phyloP scores from a whole-genome alignment of 768 basidiomycete genomes.

The Leccinum subgranulosum region DNA sequence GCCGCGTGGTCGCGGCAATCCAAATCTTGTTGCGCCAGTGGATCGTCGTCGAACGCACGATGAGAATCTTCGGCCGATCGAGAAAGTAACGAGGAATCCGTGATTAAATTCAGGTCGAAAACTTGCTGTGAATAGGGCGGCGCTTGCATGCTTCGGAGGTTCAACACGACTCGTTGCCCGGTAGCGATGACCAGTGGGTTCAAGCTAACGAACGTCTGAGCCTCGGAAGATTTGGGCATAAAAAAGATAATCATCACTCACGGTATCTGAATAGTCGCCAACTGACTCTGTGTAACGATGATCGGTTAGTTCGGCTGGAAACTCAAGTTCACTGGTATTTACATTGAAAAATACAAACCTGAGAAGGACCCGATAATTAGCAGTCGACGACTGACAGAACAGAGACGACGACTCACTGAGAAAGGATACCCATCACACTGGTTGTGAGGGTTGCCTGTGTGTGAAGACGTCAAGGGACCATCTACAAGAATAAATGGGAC shows the following conservation, averaged over 20 bases:
- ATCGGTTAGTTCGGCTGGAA: not conserved
- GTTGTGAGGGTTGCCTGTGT: not conserved
- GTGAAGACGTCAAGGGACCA: not conserved
- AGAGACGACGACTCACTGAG: constrained; percentile 4
- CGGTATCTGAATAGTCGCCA: not conserved
- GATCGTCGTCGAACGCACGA: too few relatives aligned
- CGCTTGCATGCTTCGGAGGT: constrained; percentile 4
- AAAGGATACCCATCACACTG: not conserved
- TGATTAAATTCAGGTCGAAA: not conserved
- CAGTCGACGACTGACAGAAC: not conserved
- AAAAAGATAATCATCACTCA: not conserved
- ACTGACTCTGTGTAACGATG: not conserved
- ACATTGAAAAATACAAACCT: not conserved
- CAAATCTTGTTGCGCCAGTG: too few relatives aligned
- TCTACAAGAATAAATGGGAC: not conserved
- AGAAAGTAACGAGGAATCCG: not conserved
- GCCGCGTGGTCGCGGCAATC: too few relatives aligned
- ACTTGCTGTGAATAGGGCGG: not conserved
- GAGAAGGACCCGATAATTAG: not conserved
- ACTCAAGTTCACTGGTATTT: not conserved
- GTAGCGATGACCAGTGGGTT: constrained; percentile 5
- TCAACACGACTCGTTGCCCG: constrained; percentile 18
- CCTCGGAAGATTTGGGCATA: not conserved
- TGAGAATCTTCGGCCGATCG: too few relatives aligned
- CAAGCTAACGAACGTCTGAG: not conserved